Percentiles rank a stretch among this genome's conserved stretches.
Evolutionary conservation across 139 green algal species (phyloP).

Genomic region (Asterochloris erici): DNA sequence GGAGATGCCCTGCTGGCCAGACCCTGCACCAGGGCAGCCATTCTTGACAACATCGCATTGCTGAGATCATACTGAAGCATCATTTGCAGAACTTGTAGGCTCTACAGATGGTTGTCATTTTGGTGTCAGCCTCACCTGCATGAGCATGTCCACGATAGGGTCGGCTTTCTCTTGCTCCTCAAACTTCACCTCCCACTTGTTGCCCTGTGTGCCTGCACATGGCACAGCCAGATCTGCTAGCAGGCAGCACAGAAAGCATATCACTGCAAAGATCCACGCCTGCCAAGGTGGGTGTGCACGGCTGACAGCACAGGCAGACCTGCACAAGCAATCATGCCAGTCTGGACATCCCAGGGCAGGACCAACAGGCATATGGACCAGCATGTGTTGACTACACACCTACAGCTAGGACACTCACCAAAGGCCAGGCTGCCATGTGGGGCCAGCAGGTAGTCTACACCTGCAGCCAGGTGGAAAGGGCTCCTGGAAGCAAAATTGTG

Average conservation of each 20-base stretch:
- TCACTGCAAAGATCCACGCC: background rate
- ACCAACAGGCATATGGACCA: background rate
- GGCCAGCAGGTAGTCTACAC: constrained; percentile 1
- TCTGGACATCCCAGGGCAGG: background rate
- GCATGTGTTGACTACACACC: background rate
- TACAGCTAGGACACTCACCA: background rate
- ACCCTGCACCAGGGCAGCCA: background rate
- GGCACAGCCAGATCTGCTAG: background rate
- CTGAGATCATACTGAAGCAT: background rate
- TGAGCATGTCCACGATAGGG: constrained; percentile 10
- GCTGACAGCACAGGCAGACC: background rate
- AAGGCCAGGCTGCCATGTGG: constrained; percentile 8
- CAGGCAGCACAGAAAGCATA: background rate
- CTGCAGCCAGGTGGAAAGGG: background rate
- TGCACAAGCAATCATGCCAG: background rate
- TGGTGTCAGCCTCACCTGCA: background rate
- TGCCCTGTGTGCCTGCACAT: background rate
- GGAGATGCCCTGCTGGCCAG: constrained; percentile 4
- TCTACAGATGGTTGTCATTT: background rate
- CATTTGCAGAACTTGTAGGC: background rate
- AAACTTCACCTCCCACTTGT: constrained; percentile 2
- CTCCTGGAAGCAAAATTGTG: too few relatives aligned
- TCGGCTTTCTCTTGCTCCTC: background rate
- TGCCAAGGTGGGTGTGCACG: background rate
- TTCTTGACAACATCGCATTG: background rate